Base-by-base conservation (phyloP, 352 stramenopile species). In the Plasmopara halstedii region DNA sequence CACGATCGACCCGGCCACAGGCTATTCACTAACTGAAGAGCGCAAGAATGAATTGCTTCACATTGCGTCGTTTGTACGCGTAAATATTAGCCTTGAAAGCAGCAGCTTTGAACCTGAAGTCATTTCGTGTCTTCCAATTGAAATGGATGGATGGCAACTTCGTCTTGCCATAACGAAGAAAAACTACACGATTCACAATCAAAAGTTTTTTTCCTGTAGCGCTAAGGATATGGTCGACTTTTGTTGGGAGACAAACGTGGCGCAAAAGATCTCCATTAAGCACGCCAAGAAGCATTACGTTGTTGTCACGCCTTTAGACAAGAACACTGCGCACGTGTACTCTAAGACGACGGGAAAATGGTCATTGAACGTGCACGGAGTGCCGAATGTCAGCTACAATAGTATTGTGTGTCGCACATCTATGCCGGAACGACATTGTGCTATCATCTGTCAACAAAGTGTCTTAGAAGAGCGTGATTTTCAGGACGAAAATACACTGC, bases 121-220 rank as follows among this genome's bases (percentile, higher is more conserved):
- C 34, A 92, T 92, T 49, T 88, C 75, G 56, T 92, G 75, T 48
- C 64, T 92, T 14, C 81, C 81, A 0, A 92, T 92, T 29, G 75
- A 92, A 50, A 86, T 92, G 77, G 81, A 92, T 49, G 81, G 81
- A 36, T 92, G 81, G 81, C 75, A 87, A 45, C 63, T 92, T 19
- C 81, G 81, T 22, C 61, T 92, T 10, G 74, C 77, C 25, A 92
- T 92, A 52, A 92, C 81, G 6, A 77, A 88, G 57, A 88, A 88
- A 60, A 89, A 86, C 63, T 92, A 89, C 58, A 88, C 81, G 52
- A 89, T 89, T 47, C 75, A 92, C 70, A 92, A 89, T 53, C 67
- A 67, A 53, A 92, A 92, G 62, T 92, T 89, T 48, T 92, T 92
- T 54, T 77, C 77, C 8, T 88, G 77, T 61, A 71, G 80, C 22